These are phyloP conservation scores for Phlebiopsis gigantea DNA, from an alignment of 768 basidiomycete genomes.

Conservation along the genomic window DNA sequence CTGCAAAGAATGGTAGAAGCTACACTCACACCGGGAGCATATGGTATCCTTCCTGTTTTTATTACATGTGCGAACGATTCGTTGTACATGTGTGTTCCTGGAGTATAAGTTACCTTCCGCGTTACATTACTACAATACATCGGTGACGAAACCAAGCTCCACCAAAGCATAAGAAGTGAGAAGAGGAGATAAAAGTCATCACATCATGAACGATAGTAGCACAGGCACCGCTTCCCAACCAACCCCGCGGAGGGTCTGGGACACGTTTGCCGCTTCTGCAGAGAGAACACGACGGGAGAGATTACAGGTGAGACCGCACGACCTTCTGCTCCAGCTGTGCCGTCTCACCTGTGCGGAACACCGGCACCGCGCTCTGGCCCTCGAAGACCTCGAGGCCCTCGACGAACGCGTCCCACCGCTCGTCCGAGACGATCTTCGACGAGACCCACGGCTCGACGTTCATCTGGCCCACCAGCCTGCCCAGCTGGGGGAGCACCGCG, in stretches of 20 bases:
- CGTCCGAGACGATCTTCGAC: conserved; percentile 26
- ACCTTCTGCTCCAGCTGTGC: conserved; percentile 8
- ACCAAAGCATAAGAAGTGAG: neutral
- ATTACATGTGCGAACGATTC: too few species aligned
- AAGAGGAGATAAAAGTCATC: neutral
- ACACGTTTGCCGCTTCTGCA: neutral
- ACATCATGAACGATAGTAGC: neutral
- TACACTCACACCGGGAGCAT: too few species aligned
- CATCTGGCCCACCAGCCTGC: conserved; percentile 18
- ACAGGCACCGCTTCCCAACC: conserved; percentile 4
- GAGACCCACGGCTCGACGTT: conserved; percentile 21
- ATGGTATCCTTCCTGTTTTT: too few species aligned
- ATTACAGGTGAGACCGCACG: conserved; percentile 20
- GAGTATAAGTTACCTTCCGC: too few species aligned
- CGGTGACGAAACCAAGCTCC: neutral
- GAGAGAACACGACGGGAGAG: neutral
- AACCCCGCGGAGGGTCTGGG: neutral
- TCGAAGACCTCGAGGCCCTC: conserved; percentile 16
- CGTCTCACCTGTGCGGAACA: conserved; percentile 9
- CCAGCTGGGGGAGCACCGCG: conserved; percentile 18
- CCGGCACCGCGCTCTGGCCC: conserved; percentile 17
- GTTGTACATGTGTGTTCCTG: too few species aligned
- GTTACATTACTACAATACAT: conserved; percentile 6
- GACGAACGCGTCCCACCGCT: conserved; percentile 24
- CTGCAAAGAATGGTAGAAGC: too few species aligned